A percentile compares a stretch with the other conserved stretches of the same genome.
Evolutionary conservation across 1,284 basidiomycete genomes (phyloP).

Genomic region (Gomphus bonarii): DNA sequence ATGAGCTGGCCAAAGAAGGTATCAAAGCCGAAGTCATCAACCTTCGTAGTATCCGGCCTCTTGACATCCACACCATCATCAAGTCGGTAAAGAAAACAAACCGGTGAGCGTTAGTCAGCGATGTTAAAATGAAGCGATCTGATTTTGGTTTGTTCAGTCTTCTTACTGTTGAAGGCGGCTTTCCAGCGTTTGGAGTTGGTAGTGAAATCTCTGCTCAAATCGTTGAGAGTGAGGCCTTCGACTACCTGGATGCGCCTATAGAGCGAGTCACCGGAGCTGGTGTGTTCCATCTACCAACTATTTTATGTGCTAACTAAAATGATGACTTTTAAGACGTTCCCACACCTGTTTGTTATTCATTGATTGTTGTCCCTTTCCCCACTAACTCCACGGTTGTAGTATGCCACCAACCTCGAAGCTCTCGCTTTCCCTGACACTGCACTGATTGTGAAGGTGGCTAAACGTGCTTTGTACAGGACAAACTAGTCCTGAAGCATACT

Average conservation of each 20-base stretch:
- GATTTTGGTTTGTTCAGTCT: constrained; percentile 37
- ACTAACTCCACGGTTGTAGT: constrained; percentile 35
- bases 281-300: constrained; percentile 15
- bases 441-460: constrained; percentile 83
- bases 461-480: constrained; percentile 82
- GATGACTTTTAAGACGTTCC: constrained; percentile 51
- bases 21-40: constrained; percentile 99
- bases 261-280: constrained; percentile 95
- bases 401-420: constrained; percentile 80
- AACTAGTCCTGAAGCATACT: constrained; percentile 38
- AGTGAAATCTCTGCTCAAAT: constrained; percentile 97
- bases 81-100: constrained; percentile 98
- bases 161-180: constrained; percentile 94
- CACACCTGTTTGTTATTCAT: constrained; percentile 71
- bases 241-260: constrained; percentile 95
- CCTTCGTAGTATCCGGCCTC: constrained; percentile 87
- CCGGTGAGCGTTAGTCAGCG: constrained; percentile 37
- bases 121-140: background rate
- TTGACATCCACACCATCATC: constrained; percentile 96
- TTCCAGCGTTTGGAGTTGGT: constrained; percentile 97
- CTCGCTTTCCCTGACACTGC: constrained; percentile 88
- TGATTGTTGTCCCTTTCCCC: constrained; percentile 10
- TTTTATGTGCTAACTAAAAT: constrained; percentile 14
- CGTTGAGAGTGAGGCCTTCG: constrained; percentile 91
- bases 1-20: constrained; percentile 88